Conservation (phyloP, 2,329 filamentous ascomycete genomes). For the Periconia sp. region DNA sequence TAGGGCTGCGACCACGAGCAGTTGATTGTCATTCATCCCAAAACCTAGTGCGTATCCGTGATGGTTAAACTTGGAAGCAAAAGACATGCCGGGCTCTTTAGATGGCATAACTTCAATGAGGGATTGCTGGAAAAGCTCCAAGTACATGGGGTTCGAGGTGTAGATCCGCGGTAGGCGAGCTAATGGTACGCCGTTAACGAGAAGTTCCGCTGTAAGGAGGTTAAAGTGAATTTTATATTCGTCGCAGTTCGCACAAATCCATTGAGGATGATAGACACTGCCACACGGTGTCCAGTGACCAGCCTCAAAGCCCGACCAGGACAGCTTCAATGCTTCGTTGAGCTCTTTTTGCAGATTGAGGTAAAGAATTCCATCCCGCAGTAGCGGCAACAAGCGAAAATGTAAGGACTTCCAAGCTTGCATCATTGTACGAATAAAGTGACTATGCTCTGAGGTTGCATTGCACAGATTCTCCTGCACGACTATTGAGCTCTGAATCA, state of each 20-base stretch:
- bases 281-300: neutral
- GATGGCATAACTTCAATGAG: constrained; percentile 50
- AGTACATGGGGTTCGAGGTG: constrained; percentile 45
- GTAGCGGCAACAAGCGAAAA: constrained; percentile 4
- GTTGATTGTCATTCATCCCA: constrained; percentile 22
- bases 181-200: constrained; percentile 56
- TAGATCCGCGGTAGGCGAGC: constrained; percentile 52
- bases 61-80: constrained; percentile 37
- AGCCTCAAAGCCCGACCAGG: constrained; percentile 8
- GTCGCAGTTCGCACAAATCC: constrained; percentile 1
- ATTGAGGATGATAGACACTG: constrained; percentile 2
- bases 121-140: constrained; percentile 45
- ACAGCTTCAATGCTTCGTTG: constrained; percentile 3
- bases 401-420: constrained; percentile 14
- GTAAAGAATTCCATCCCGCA: neutral
- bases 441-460: constrained; percentile 3
- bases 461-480: constrained; percentile 13
- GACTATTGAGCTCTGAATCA: constrained; percentile 18
- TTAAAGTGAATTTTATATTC: constrained; percentile 49
- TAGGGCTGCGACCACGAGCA: constrained; percentile 24
- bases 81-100: constrained; percentile 43
- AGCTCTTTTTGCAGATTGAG: neutral
- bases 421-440: constrained; percentile 10
- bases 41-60: constrained; percentile 40
- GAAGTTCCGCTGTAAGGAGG: constrained; percentile 54